Evolutionary conservation across 2,329 filamentous ascomycete species (phyloP).

Genomic region (Lojkania enalia): DNA sequence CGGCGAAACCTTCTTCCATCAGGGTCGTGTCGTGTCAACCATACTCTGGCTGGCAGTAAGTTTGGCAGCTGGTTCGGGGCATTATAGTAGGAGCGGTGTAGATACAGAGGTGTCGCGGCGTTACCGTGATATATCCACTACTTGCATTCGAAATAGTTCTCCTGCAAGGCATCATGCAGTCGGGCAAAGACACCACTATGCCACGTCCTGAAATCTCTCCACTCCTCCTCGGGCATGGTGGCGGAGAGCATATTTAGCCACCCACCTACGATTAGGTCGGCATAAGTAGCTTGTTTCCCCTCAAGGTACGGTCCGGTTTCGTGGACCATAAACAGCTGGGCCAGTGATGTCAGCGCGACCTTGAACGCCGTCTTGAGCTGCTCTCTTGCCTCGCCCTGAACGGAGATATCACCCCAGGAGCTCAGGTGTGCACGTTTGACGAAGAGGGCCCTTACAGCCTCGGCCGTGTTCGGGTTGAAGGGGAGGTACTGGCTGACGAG

Average conservation of each 20-base stretch:
- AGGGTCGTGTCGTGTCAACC: too few species aligned
- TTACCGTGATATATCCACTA: slow-evolving; percentile 15
- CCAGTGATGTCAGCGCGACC: slow-evolving; percentile 48
- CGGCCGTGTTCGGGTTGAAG: slow-evolving; percentile 55
- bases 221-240: slow-evolving; percentile 52
- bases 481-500: slow-evolving; percentile 52
- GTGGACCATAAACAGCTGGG: slow-evolving; percentile 47
- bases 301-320: slow-evolving; percentile 54
- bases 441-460: slow-evolving; percentile 53
- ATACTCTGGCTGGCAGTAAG: too few species aligned
- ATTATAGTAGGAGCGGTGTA: too few species aligned
- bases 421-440: slow-evolving; percentile 49
- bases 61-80: too few species aligned
- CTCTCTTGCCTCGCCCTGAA: slow-evolving; percentile 45
- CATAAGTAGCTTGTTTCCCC: slow-evolving; percentile 53
- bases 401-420: slow-evolving; percentile 50
- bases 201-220: slow-evolving; percentile 54
- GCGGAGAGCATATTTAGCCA: slow-evolving; percentile 56
- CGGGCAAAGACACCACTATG: slow-evolving; percentile 56
- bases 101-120: too few species aligned
- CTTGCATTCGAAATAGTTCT: slow-evolving; percentile 22
- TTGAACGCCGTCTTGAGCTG: slow-evolving; percentile 48
- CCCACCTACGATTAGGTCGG: slow-evolving; percentile 60
- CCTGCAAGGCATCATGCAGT: slow-evolving; percentile 51
- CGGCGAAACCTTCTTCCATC: too few species aligned